Percentiles rank a stretch among this genome's conserved stretches.
phyloP scores from a whole-genome alignment of 2,329 filamentous ascomycete genomes.

The Clonostachys byssicola region DNA sequence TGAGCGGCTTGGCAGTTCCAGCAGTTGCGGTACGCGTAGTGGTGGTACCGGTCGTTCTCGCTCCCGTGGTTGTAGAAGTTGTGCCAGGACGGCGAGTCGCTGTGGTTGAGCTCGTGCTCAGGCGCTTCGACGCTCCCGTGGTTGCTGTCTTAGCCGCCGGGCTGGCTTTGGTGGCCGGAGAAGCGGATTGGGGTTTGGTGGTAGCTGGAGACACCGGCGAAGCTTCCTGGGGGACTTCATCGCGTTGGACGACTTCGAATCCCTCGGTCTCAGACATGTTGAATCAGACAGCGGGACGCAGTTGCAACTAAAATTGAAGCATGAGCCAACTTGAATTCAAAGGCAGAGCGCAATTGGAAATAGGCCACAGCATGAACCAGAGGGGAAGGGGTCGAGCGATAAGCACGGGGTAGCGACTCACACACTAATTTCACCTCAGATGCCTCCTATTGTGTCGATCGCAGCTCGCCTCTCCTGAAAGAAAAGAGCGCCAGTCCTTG shows the following conservation, averaged over 20 bases:
- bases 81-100: constrained; percentile 19
- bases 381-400: too few species aligned
- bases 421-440: too few species aligned
- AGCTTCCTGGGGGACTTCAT: constrained; percentile 16
- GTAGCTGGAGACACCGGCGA: constrained; percentile 16
- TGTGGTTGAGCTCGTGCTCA: constrained; percentile 21
- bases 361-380: too few species aligned
- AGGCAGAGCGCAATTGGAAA: too few species aligned
- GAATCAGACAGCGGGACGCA: too few species aligned
- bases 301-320: too few species aligned
- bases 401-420: too few species aligned
- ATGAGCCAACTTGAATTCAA: too few species aligned
- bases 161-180: constrained; percentile 22
- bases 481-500: too few species aligned
- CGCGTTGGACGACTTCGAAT: constrained; percentile 37
- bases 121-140: constrained; percentile 27
- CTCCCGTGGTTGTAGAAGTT: constrained; percentile 15
- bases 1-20: constrained; percentile 41
- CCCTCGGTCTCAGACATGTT: constrained; percentile 43
- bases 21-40: constrained; percentile 28
- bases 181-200: constrained; percentile 18
- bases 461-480: too few species aligned
- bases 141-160: constrained; percentile 18
- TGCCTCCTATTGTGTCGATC: too few species aligned
- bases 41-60: constrained; percentile 16